Conservation (phyloP, 495 filamentous ascomycete genomes). For the Sordaria brevicollis region DNA sequence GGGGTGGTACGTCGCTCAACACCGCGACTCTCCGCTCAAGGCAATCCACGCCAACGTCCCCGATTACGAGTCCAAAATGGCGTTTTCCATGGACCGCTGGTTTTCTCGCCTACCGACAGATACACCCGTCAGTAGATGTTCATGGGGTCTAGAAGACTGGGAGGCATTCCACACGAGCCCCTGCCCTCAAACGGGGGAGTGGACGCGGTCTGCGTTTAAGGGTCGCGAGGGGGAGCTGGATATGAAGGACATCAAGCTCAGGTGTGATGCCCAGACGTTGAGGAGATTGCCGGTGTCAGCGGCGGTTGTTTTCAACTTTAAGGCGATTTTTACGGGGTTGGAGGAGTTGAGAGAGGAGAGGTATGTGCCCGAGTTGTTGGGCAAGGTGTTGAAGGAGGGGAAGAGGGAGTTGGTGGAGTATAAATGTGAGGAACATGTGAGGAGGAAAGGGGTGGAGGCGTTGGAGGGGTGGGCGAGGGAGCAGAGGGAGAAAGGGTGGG, state of each 20-base stretch:
- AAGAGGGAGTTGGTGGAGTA: constrained; percentile 72
- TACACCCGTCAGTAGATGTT: constrained; percentile 72
- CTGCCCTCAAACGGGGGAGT: constrained; percentile 3
- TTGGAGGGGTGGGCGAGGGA: constrained; percentile 59
- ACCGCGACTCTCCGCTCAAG: constrained; percentile 62
- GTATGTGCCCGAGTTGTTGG: constrained; percentile 57
- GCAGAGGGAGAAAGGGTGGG: constrained; percentile 54
- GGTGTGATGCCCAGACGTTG: constrained; percentile 92
- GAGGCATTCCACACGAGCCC: constrained; percentile 51
- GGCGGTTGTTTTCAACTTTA: constrained; percentile 86
- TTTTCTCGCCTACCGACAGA: constrained; percentile 70
- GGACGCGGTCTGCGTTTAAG: constrained; percentile 14
- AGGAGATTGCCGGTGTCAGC: constrained; percentile 68
- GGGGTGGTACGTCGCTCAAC: constrained; percentile 71
- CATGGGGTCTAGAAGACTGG: constrained; percentile 79
- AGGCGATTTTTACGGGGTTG: constrained; percentile 74
- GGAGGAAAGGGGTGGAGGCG: constrained; percentile 61
- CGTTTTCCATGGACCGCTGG: constrained; percentile 82
- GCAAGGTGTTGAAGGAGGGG: constrained; percentile 60
- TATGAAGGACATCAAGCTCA: constrained; percentile 54
- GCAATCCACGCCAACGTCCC: constrained; percentile 73
- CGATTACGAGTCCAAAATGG: constrained; percentile 87
- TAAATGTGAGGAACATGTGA: constrained; percentile 76
- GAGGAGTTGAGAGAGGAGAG: constrained; percentile 64
- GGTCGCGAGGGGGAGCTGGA: constrained; percentile 29